phyloP scores from a whole-genome alignment of 306 rosid species.

The Notholithocarpus densiflorus region DNA sequence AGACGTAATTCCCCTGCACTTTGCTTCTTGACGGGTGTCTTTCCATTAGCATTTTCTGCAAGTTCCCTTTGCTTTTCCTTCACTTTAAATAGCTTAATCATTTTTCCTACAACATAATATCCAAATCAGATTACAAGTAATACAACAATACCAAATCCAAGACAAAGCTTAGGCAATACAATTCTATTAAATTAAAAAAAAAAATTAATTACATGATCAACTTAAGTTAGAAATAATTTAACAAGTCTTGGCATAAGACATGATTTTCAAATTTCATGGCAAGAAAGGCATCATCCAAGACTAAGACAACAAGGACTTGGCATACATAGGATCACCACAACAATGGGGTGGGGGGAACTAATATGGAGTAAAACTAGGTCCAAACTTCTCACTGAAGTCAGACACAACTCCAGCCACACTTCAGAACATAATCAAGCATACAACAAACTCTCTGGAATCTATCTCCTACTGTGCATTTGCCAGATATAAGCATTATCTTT shows the following conservation, averaged over 20 bases:
- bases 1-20: constrained; percentile 60
- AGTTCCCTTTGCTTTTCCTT: constrained; percentile 58
- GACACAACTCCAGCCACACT: background rate
- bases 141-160: background rate
- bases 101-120: constrained; percentile 33
- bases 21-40: constrained; percentile 40
- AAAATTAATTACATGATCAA: background rate
- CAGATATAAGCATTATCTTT: background rate
- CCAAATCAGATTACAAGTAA: background rate
- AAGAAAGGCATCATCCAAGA: background rate
- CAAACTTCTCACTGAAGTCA: background rate
- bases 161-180: background rate
- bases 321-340: background rate
- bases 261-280: background rate
- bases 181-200: background rate
- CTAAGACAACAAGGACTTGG: background rate
- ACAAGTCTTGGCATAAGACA: background rate
- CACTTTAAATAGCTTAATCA: constrained; percentile 58
- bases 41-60: constrained; percentile 50
- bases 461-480: background rate
- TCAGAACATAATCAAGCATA: background rate
- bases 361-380: background rate
- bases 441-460: background rate
- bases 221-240: background rate
- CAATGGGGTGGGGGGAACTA: background rate